Base-by-base conservation (phyloP, 331 rosid species). In the Quercus lobata region DNA sequence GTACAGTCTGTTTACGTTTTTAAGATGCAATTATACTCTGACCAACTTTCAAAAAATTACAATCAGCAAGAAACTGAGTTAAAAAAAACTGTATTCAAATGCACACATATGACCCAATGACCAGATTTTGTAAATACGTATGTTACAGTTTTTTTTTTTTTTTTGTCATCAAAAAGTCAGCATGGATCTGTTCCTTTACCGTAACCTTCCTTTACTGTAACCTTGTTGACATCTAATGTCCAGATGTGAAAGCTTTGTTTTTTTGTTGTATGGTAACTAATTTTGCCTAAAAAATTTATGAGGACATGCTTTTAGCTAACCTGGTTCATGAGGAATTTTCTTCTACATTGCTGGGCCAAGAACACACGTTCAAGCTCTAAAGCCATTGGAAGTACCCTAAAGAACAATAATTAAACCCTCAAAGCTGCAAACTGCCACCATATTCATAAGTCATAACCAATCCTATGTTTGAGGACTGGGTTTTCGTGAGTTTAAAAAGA, bases 71-170 rank as follows among this genome's bases (percentile, higher is more conserved):
- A 37, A 37, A 7, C 44, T 37, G 44, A 37, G 11, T 37, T 37
- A 37, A 37, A 37, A 37, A 41, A 41, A 41, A 41, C 49, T 9
- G 49, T 9, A 41, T 0, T 9, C 49, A 41, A 41, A 41, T 41
- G 49, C 49, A 8, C 49, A 41, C 49, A 2, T 24, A 70, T 60
- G 77, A 76, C 70, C 61, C 49, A 37, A 63, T 24, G 37, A 30
- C 71, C 29, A 17, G 41, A 75, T 41, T 15, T 53, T 35, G 74
- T 79, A 46, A 44, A 58, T 74, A 78, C 24, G 63, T n/a, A n/a
- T 61, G 21, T 37, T 2, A 62, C 72, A 6, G 49, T 16, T 27
- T 2, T 27, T 27, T 27, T 27, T 30, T 27, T 61, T 78, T 71
- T 18, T 69, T 56, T 72, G 37, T 41, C 30, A 55, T 62, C 5